phyloP scores from a whole-genome alignment of 768 basidiomycete genomes.

The Daedaleopsis nitida region DNA sequence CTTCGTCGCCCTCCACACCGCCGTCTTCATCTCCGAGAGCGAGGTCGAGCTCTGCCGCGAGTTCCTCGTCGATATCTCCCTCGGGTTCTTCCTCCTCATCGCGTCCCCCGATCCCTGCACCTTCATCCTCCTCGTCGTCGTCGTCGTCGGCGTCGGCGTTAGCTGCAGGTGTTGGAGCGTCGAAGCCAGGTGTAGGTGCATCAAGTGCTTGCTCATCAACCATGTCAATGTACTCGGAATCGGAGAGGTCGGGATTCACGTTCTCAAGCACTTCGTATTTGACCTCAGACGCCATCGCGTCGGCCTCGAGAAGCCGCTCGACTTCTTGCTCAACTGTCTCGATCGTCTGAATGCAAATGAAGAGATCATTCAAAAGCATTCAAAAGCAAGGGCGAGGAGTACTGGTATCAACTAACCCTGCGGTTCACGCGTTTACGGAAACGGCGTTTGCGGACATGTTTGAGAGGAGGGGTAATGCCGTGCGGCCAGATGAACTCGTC shows the following conservation, averaged over 20 bases:
- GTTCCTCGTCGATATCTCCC: slow-evolving; percentile 85
- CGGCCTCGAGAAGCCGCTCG: slow-evolving; percentile 81
- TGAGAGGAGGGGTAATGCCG: slow-evolving; percentile 91
- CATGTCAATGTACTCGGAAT: slow-evolving; percentile 82
- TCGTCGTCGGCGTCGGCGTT: slow-evolving; percentile 58
- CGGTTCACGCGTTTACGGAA: slow-evolving; percentile 90
- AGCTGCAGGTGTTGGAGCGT: slow-evolving; percentile 59
- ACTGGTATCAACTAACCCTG: slow-evolving; percentile 49
- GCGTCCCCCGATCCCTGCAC: slow-evolving; percentile 53
- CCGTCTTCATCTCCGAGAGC: slow-evolving; percentile 72
- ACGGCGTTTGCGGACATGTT: slow-evolving; percentile 86
- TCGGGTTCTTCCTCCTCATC: slow-evolving; percentile 63
- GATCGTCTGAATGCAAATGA: slow-evolving; percentile 61
- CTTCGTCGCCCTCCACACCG: slow-evolving; percentile 64
- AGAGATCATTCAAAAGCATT: not conserved
- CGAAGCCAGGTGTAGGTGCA: slow-evolving; percentile 70
- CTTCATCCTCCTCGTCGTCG: slow-evolving; percentile 41
- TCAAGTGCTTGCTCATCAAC: slow-evolving; percentile 50
- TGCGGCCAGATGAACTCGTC: slow-evolving; percentile 98
- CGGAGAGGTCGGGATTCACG: slow-evolving; percentile 88
- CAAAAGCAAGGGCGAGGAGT: not conserved
- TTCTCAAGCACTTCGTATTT: slow-evolving; percentile 87
- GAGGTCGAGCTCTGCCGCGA: slow-evolving; percentile 84
- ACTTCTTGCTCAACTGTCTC: slow-evolving; percentile 95
- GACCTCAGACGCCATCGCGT: slow-evolving; percentile 72